Base-by-base conservation (phyloP, 768 basidiomycete species). In the Boletus sp. region DNA sequence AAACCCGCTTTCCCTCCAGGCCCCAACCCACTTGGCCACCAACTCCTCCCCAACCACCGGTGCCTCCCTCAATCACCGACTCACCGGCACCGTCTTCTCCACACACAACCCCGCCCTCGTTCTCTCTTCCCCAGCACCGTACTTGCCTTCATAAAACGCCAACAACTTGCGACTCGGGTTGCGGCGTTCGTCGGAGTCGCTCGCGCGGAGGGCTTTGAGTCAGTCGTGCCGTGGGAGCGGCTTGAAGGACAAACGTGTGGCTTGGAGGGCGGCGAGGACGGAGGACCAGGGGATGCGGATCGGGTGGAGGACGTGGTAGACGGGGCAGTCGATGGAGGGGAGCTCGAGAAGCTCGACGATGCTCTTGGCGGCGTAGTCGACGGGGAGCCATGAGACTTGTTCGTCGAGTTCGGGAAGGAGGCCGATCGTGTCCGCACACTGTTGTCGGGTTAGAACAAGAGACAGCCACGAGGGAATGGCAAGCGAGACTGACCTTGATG, bases 281-380 rank as follows among this genome's bases (percentile, higher is more conserved):
- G 69, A 64, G 18, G 68, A 57, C 78, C 80, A 83, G 11, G 56
- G 40, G 14, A 65, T 24, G 14, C 48, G 48, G 1, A 32, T 60
- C 7, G 60, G 60, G 8, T 70, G 63, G 30, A 67, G 48, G 42
- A 70, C 30, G 10, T 67, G 57, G 41, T 24, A 24, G 24, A 24
- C 24, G 24, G 24, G 24, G 24, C 3, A 24, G 24, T 24, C 24
- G 24, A 3, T 24, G 24, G n/a, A 11, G 36, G 61, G 53, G 15
- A 62, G 49, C 1, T 46, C 50, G 5, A 79, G 69, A 3, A 24
- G 72, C 56, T 84, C 80, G 39, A 72, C 60, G 58, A 84, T 80
- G 17, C 74, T 75, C 36, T 69, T 69, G 8, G 76, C 82, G 1
- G 82, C 82, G 50, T 71, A 74, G 69, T 85, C 76, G 50, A 83